Evolutionary conservation across 108 stramenopile genomes (phyloP), one percentile per base, ranked within the genome.

Genomic region (Cyclotella choctawhatcheeana): DNA sequence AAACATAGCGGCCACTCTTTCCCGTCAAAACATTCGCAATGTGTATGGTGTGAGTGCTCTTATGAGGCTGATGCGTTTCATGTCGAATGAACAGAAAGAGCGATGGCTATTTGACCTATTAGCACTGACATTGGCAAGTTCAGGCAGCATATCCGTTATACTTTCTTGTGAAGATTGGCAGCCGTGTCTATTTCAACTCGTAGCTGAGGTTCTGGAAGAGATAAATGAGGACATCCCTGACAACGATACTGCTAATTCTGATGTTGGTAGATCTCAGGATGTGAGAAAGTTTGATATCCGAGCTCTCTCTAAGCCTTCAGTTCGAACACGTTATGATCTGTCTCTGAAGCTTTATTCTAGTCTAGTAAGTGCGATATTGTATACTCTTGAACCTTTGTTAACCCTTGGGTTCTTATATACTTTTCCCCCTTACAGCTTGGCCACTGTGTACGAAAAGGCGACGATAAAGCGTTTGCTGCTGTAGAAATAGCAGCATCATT

Each of bases 401-500:
- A 16, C 2, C 24, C 13, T 58, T 18, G 10, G 0, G 16, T 32
- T 3, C 24, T 16, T 58, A 18, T 21, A n/a, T n/a, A n/a, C n/a
- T n/a, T n/a, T n/a, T n/a, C n/a, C n/a, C n/a, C n/a, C n/a, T n/a
- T n/a, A 44, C 18, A 61, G 60, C 77, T 95, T 12, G 90, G 86
- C 5, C 82, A 91, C 60, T 63, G 77, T n/a, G 50, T 95, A 53
- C 79, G 93, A 56, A 71, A 84, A 73, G 87, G 85, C n/a, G 85
- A 78, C 10, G 90, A 93, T 5, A 84, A 87, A 67, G 81, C 89
- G 10, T 72, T 88, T 24, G 58, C 80, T 34, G 83, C 91, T 18
- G 64, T 94, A 10, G 93, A 94, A 67, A 71, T 84, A 26, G 85
- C 89, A 8, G 89, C 89, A 34, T 90, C 91, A 4, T 58, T 94